phyloP scores from a whole-genome alignment of 495 filamentous ascomycete genomes.

The Xylaria curta region DNA sequence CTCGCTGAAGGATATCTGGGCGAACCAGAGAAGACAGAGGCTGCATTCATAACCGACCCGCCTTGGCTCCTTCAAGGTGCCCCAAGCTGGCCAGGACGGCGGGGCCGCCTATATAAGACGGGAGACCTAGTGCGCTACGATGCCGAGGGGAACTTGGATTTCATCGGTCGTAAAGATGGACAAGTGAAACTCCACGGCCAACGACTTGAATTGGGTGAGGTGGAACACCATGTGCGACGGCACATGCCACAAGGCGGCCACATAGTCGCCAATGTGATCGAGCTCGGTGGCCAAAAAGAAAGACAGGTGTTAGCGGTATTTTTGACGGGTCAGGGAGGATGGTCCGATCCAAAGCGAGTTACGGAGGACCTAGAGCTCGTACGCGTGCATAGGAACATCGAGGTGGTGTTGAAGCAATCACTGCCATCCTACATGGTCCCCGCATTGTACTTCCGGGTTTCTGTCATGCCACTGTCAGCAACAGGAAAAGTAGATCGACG shows the following conservation, averaged over 20 bases:
- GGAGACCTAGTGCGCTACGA: neutral
- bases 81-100: neutral
- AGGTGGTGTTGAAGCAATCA: neutral
- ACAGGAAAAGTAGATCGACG: neutral
- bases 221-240: neutral
- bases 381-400: neutral
- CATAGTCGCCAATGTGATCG: neutral
- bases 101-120: neutral
- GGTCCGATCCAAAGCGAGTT: neutral
- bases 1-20: neutral
- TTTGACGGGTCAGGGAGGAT: neutral
- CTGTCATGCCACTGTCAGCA: neutral
- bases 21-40: neutral
- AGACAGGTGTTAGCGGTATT: neutral
- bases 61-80: neutral
- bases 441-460: neutral
- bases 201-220: neutral
- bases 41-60: neutral
- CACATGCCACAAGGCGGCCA: neutral
- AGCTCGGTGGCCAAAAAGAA: neutral
- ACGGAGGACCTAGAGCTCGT: neutral
- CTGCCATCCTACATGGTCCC: neutral
- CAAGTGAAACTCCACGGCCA: neutral
- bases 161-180: neutral
- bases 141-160: neutral